Evolutionary conservation across 2,329 filamentous ascomycete genomes (phyloP), one percentile per base, ranked within the genome.

Genomic region (Penicillium griseofulvum): DNA sequence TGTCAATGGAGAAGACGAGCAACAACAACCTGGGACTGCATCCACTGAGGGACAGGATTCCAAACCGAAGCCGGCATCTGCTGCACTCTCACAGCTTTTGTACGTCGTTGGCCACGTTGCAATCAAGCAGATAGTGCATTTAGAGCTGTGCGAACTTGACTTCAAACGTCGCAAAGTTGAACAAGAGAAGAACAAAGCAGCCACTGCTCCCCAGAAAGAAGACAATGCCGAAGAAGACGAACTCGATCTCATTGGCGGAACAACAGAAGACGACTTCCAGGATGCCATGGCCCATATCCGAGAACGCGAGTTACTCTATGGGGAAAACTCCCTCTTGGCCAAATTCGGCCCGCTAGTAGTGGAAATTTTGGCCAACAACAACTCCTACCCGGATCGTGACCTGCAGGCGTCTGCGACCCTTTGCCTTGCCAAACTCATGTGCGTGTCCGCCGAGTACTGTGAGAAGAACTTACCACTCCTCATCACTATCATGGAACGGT

Each of bases 371-470:
- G 88, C 89, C 61, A 95, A 95, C 75, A 97, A 96, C 75, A 96
- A 91, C 6, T 87, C 87, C 0, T 97, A 97, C 76, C 86, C 87
- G 54, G 91, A 97, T 75, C 87, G 89, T 60, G 91, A 90, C 54
- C 83, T 99, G 11, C 94, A 99, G 75, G 91, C 91, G 22, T 90
- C 95, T 38, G 92, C 94, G 11, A 96, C 94, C 0, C 80, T 99
- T 9, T 99, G 94, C 70, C 83, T 99, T 68, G 93, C 93, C 4
- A 99, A 99, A 79, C 85, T 99, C 57, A 99, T 99, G 95, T 99
- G 95, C 69, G 92, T 99, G 39, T 96, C 90, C 65, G 88, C 90
- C 5, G 91, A 97, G 74, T 99, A 97, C 77, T 99, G 94, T 75
- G 94, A 97, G 75, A 83, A 84, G 38, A 95, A 99, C 68, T 82